phyloP scores from a whole-genome alignment of 1,139 yeast genomes.

The Saccharomyces hybrid region DNA sequence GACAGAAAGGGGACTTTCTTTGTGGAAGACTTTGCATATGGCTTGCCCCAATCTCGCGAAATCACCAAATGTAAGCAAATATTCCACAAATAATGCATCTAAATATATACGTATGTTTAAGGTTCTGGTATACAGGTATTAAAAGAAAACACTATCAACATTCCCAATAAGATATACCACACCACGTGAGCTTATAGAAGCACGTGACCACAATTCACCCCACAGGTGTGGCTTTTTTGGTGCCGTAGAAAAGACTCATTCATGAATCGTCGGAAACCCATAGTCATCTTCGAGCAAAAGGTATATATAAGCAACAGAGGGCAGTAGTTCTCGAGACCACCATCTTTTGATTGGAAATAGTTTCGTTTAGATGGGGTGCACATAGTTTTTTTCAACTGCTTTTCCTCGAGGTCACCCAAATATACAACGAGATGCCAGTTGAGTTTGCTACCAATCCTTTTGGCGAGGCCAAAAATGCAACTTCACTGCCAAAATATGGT shows the following conservation, averaged over 20 bases:
- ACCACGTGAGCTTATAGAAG: neutral
- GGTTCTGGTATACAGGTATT: neutral
- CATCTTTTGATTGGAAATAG: neutral
- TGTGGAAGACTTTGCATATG: constrained; percentile 83
- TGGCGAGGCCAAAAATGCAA: constrained; percentile 53
- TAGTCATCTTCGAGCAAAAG: neutral
- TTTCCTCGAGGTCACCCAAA: neutral
- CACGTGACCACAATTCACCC: neutral
- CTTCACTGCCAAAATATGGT: constrained; percentile 35
- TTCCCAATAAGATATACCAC: neutral
- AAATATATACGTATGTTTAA: neutral
- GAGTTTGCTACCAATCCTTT: constrained; percentile 39
- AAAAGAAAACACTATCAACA: neutral
- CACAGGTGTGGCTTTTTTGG: neutral
- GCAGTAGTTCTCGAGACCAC: neutral
- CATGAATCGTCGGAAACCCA: neutral
- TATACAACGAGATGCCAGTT: neutral
- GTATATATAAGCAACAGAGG: neutral
- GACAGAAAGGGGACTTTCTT: constrained; percentile 76
- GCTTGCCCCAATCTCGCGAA: constrained; percentile 70
- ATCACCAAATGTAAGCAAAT: constrained; percentile 65
- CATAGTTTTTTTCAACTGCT: neutral
- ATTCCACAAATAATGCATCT: neutral
- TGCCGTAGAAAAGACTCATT: neutral
- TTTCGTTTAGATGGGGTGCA: neutral